phyloP scores from a whole-genome alignment of 768 basidiomycete species.

The Podaxis sp. region DNA sequence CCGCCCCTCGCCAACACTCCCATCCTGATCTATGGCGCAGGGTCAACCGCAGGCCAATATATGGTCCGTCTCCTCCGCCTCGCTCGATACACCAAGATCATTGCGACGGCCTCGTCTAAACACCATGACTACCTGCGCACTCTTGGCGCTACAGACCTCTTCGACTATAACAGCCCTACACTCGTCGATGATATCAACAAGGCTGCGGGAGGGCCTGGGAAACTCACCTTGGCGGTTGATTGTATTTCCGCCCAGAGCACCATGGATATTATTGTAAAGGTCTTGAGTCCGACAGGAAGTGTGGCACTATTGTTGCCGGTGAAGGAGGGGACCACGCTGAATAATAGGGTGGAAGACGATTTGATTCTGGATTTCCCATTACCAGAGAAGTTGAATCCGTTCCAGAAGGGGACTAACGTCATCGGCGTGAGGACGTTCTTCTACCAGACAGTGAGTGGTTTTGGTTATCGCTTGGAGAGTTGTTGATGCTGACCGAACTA shows the following conservation, averaged over 20 bases:
- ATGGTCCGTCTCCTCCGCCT: constrained; percentile 38
- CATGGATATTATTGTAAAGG: constrained; percentile 33
- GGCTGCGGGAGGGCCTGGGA: constrained; percentile 33
- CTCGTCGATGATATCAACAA: constrained; percentile 34
- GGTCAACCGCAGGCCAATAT: constrained; percentile 40
- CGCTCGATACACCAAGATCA: constrained; percentile 41
- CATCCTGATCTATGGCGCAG: constrained; percentile 47
- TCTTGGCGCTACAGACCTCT: constrained; percentile 38
- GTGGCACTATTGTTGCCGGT: constrained; percentile 47
- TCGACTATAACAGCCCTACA: constrained; percentile 41
- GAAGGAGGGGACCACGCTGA: constrained; percentile 42
- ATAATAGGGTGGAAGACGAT: constrained; percentile 26
- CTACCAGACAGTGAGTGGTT: constrained; percentile 36
- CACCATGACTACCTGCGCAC: constrained; percentile 38
- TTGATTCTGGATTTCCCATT: constrained; percentile 30
- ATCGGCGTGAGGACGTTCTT: constrained; percentile 41
- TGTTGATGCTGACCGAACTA: background rate
- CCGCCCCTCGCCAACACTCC: constrained; percentile 32
- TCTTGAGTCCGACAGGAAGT: constrained; percentile 37
- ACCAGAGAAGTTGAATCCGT: constrained; percentile 35
- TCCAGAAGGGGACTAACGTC: constrained; percentile 35
- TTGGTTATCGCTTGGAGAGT: background rate
- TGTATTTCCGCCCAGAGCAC: constrained; percentile 38
- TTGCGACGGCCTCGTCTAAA: constrained; percentile 41
- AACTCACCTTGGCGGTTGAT: constrained; percentile 36